Base-by-base conservation (phyloP, 805 yeast genomes). In the Torulaspora maleeae region DNA sequence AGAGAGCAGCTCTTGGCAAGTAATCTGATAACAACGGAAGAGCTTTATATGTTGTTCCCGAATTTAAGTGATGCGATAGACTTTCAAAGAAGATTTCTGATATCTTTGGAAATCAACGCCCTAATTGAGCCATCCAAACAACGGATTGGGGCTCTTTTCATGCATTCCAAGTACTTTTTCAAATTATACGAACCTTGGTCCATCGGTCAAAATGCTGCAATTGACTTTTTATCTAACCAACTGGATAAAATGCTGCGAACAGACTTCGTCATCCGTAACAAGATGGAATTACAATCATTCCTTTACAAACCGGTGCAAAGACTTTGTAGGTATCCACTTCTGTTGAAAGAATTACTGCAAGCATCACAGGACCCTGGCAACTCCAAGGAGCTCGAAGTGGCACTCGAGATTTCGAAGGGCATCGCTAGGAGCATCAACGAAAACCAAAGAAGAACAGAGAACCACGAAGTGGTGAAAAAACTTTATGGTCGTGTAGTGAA, bases 291-390 rank as follows among this genome's bases (percentile, higher is more conserved):
- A 43, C 98, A 86, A 61, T 82, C 91, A 41, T 86, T 86, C 65
- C 73, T 93, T 34, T 79, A 93, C 55, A 93, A 91, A 64, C 99
- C 99, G 0, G 87, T 93, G 30, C 99, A 93, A 70, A 77, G 99
- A 52, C 75, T 93, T n/a, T 87, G 96, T 73, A 87, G 90, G 63
- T 93, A 93, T 65, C 99, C 98, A 1, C 69, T 93, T 41, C 72
- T 93, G 39, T 68, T 93, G 42, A 80, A 77, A 56, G 93, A 87
- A 60, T 72, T 93, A 43, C 63, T 86, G 41, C 88, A 87, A 61
- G 63, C 73, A 40, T 77, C 88, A 9, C 83, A 32, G 80, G 29
- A 61, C 63, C 11, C 61, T 66, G 13, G 71, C 75, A 71, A 70
- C 48, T 80, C 78, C 56, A 77, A 75, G 49, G 98, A 91, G 62